Evolutionary conservation across 495 filamentous ascomycete species (phyloP).

Genomic region (Xylaria telfairii): DNA sequence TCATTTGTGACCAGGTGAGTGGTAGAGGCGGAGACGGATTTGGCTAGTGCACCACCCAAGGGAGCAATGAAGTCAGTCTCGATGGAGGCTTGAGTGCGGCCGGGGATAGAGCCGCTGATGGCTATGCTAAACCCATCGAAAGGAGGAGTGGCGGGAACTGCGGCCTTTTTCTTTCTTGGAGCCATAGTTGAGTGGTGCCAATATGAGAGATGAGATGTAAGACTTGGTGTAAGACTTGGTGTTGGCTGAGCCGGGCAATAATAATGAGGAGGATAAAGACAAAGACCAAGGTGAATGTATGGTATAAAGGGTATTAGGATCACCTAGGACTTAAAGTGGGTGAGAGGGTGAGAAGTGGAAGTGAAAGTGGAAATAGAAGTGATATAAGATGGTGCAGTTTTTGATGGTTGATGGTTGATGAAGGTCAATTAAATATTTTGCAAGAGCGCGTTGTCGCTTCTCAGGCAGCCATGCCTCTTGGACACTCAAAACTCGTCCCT

Average conservation of each 20-base stretch:
- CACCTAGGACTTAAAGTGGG: neutral
- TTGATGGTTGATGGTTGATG: neutral
- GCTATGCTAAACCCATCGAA: slow-evolving; percentile 58
- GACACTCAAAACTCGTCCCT: neutral
- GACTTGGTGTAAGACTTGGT: neutral
- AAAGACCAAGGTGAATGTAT: neutral
- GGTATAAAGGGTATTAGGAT: neutral
- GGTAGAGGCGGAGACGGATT: slow-evolving; percentile 52
- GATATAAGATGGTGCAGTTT: neutral
- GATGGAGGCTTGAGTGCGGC: slow-evolving; percentile 55
- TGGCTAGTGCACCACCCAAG: slow-evolving; percentile 57
- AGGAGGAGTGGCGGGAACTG: slow-evolving; percentile 35
- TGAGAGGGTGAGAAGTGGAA: neutral
- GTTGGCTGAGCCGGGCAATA: neutral
- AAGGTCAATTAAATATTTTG: slow-evolving; percentile 20
- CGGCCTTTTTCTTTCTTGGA: slow-evolving; percentile 29
- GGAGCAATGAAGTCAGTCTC: slow-evolving; percentile 49
- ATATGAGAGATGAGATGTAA: neutral
- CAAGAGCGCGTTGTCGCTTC: slow-evolving; percentile 13
- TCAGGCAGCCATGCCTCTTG: slow-evolving; percentile 18
- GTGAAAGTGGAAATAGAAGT: neutral
- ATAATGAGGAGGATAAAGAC: neutral
- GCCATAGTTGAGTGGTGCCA: slow-evolving; percentile 7
- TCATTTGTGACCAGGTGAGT: slow-evolving; percentile 67
- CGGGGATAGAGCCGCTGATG: slow-evolving; percentile 66